Percentiles rank a stretch among this genome's conserved stretches.
phyloP scores from a whole-genome alignment of 495 filamentous ascomycete genomes.

The Daldinia loculata region DNA sequence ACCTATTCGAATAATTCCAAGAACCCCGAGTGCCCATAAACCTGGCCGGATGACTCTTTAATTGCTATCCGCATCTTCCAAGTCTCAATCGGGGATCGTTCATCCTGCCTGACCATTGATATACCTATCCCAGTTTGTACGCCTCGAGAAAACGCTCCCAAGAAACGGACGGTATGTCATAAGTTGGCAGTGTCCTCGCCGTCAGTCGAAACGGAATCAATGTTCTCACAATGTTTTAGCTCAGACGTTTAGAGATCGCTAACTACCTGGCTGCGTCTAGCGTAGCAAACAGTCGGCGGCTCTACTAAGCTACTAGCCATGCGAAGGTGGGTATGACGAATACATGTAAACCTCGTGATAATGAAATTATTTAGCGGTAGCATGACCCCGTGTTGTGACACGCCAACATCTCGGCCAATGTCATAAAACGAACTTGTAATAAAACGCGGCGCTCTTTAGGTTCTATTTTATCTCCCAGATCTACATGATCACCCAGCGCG shows the following conservation, averaged over 20 bases:
- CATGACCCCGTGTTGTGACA: conserved; percentile 36
- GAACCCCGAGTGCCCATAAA: neutral
- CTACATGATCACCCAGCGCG: too few relatives aligned
- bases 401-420: conserved; percentile 20
- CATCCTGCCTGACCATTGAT: neutral
- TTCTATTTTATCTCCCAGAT: neutral
- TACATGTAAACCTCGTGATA: conserved; percentile 25
- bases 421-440: conserved; percentile 1
- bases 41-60: neutral
- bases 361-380: conserved; percentile 30
- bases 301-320: conserved; percentile 11
- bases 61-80: neutral
- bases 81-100: neutral
- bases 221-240: neutral
- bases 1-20: neutral
- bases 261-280: neutral
- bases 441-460: neutral
- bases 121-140: neutral
- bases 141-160: conserved; percentile 1
- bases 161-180: neutral
- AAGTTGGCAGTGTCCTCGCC: neutral
- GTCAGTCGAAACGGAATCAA: neutral
- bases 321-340: conserved; percentile 36
- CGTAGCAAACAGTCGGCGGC: conserved; percentile 10
- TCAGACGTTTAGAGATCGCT: neutral